Base-by-base conservation (phyloP, 2,329 filamentous ascomycete genomes). In the Alternaria ventricosa region DNA sequence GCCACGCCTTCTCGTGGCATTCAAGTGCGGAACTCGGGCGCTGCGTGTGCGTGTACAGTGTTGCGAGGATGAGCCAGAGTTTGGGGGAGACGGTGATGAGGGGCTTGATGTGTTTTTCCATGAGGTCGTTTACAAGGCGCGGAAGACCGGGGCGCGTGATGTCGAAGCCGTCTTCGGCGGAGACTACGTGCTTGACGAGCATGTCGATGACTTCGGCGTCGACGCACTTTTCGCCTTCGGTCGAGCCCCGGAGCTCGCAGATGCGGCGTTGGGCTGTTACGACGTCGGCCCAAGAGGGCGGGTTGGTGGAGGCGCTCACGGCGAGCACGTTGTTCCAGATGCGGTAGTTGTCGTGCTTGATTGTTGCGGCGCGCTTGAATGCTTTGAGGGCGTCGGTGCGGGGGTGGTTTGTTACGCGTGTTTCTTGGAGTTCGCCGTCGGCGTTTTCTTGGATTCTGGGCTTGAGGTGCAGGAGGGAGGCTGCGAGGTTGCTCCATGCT, bases 241-340 rank as follows among this genome's bases (percentile, higher is more conserved):
- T 85, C 0, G 83, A 75, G 15, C 87, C 86, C 44, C 92, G 89
- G 43, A 98, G 88, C 23, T 91, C 88, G 57, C 97, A 88, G 55
- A 98, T 86, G 64, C 90, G 88, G 44, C 87, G 87, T 63, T 96
- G 86, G 0, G 93, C 93, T 5, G 90, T 85, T 30, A 97, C 83
- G 55, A 97, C 88, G 65, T 97, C 93, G 0, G 84, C 79, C 75
- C 93, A 89, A 1, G 91, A 88, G 0, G 92, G 90, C 0, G 95
- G 94, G 1, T 85, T 86, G 27, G 96, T 87, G 2, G 93, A 92
- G 0, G 92, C 88, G 0, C 92, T 91, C 22, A 98, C 90, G 0
- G 94, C 96, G 61, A 99, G 87, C 15, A 98, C 91, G 73, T 99
- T 99, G 77, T 97, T 93, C 95, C 95, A 98, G 78, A 99, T 97